Percentiles rank a stretch among this genome's conserved stretches.
These are phyloP conservation scores for Aechmea fasciata DNA, from an alignment of 176 grass and related monocot species.

Conservation along the genomic window DNA sequence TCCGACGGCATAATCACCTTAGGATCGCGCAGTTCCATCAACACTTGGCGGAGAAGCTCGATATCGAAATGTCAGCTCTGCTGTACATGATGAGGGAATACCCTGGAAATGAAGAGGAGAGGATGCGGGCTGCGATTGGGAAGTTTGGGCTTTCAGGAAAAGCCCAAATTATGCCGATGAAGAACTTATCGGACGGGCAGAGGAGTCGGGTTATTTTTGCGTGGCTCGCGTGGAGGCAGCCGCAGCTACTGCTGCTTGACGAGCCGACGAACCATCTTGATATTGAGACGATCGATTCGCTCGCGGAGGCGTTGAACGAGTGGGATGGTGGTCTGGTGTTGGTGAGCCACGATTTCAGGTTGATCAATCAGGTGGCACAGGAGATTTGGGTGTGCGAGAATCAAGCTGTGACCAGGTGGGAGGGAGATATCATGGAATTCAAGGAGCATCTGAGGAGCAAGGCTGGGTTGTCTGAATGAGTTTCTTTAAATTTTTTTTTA, in stretches of 20 bases:
- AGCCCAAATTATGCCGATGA: constrained; percentile 92
- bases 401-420: constrained; percentile 69
- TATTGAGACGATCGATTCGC: constrained; percentile 82
- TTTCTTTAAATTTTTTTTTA: neutral
- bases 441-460: constrained; percentile 77
- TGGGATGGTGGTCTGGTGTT: constrained; percentile 88
- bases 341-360: constrained; percentile 90
- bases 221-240: constrained; percentile 73
- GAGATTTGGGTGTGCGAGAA: constrained; percentile 98
- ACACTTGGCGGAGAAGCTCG: constrained; percentile 75
- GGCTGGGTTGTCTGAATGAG: constrained; percentile 42
- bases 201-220: constrained; percentile 75
- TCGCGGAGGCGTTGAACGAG: constrained; percentile 77
- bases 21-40: constrained; percentile 85
- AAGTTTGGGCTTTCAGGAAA: constrained; percentile 73
- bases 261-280: constrained; percentile 92
- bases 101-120: constrained; percentile 82
- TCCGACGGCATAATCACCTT: constrained; percentile 86
- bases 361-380: constrained; percentile 84
- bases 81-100: constrained; percentile 86
- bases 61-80: constrained; percentile 65
- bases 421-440: constrained; percentile 84
- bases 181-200: constrained; percentile 82
- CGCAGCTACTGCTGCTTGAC: constrained; percentile 63
- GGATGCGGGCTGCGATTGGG: constrained; percentile 68